Percentiles rank a stretch among this genome's conserved stretches.
phyloP scores from a whole-genome alignment of 371 early-diverging fungal species.

The Apophysomyces variabilis region DNA sequence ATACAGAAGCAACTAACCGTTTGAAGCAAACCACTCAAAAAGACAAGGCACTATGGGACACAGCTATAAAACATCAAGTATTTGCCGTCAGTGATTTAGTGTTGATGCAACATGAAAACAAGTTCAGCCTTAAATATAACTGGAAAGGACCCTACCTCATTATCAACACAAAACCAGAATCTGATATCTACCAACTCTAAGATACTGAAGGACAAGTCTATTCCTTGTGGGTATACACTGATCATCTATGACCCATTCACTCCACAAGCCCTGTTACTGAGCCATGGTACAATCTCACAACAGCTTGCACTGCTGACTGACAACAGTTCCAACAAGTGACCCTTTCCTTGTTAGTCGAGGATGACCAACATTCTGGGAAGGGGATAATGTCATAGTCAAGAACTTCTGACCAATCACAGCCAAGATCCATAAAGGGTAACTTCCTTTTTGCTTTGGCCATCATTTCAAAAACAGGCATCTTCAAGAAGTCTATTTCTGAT shows the following conservation, averaged over 20 bases:
- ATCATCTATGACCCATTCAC: background rate
- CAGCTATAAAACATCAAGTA: background rate
- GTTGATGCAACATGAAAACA: conserved; percentile 15
- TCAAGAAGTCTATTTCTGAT: too few relatives aligned
- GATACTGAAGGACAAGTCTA: background rate
- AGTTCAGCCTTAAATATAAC: conserved; percentile 16
- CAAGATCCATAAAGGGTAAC: too few relatives aligned
- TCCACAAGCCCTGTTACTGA: background rate
- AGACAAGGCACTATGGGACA: conserved; percentile 11
- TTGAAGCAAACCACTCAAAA: background rate
- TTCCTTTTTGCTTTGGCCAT: too few relatives aligned
- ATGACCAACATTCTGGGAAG: background rate
- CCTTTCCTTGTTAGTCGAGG: background rate
- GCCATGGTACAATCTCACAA: background rate
- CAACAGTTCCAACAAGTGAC: background rate
- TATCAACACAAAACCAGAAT: background rate
- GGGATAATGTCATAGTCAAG: background rate
- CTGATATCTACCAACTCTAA: conserved; percentile 2
- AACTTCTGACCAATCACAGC: too few relatives aligned
- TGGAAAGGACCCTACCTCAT: conserved; percentile 23
- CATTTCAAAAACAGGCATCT: too few relatives aligned
- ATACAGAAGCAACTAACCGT: background rate
- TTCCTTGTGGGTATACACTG: conserved; percentile 6
- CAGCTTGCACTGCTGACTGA: background rate
- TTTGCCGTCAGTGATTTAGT: conserved; percentile 11